Evolutionary conservation across 2,329 filamentous ascomycete genomes (phyloP).

Genomic region (Hawksworthiomyces lignivorus): DNA sequence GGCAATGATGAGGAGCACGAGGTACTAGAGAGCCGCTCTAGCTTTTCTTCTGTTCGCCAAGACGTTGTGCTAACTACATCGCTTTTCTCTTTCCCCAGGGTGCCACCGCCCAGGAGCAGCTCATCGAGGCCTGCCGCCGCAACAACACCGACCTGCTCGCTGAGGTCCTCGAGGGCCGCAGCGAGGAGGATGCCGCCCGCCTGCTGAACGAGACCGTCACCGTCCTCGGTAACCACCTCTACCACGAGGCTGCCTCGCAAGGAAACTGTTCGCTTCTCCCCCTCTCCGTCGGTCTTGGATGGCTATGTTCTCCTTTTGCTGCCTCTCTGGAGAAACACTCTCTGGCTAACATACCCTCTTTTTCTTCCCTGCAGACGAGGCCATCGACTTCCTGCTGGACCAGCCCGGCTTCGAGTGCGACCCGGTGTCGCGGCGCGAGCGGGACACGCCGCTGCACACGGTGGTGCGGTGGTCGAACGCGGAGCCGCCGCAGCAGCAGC

Average conservation of each 20-base stretch:
- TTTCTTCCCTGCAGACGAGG: slow-evolving; percentile 50
- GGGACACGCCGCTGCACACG: slow-evolving; percentile 73
- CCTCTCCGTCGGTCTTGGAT: neutral
- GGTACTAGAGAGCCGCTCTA: slow-evolving; percentile 10
- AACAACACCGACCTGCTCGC: slow-evolving; percentile 83
- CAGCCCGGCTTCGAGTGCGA: slow-evolving; percentile 82
- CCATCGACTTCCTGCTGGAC: slow-evolving; percentile 75
- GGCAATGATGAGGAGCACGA: slow-evolving; percentile 22
- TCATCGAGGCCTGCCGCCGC: slow-evolving; percentile 86
- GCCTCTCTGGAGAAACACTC: neutral
- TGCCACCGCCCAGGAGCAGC: slow-evolving; percentile 73
- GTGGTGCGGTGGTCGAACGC: slow-evolving; percentile 70
- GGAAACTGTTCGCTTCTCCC: slow-evolving; percentile 65
- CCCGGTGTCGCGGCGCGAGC: slow-evolving; percentile 60
- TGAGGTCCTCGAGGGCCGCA: slow-evolving; percentile 59
- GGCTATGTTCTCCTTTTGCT: neutral
- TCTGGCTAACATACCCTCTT: neutral
- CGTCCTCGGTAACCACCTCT: slow-evolving; percentile 77
- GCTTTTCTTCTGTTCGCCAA: too few species aligned
- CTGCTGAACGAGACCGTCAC: slow-evolving; percentile 83
- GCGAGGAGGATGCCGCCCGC: slow-evolving; percentile 58
- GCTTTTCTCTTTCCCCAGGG: slow-evolving; percentile 45
- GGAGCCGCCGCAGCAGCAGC: slow-evolving; percentile 54
- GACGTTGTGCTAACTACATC: too few species aligned
- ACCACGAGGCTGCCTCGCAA: slow-evolving; percentile 79